A percentile compares a stretch with the other conserved stretches of the same genome.
phyloP scores from a whole-genome alignment of 2,329 filamentous ascomycete genomes.

The Exophiala phaeomuriformis region DNA sequence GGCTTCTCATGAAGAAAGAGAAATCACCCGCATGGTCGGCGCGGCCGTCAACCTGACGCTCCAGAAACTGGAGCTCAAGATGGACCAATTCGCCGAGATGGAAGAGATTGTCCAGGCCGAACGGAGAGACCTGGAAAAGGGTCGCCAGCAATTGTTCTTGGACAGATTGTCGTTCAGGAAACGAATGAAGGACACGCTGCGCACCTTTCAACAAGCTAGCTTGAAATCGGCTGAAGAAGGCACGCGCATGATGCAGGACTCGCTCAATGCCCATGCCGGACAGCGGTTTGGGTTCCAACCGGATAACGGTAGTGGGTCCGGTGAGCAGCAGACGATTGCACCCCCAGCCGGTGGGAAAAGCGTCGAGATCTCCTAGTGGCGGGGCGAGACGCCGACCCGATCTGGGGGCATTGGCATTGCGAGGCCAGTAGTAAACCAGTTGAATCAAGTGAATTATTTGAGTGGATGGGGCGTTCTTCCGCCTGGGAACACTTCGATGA shows the following conservation, averaged over 20 bases:
- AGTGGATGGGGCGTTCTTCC: no score
- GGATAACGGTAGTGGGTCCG: background rate
- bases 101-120: constrained; percentile 87
- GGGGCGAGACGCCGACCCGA: no score
- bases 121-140: constrained; percentile 83
- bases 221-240: constrained; percentile 39
- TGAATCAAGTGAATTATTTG: no score
- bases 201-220: constrained; percentile 49
- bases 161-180: constrained; percentile 86
- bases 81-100: constrained; percentile 94
- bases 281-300: constrained; percentile 17
- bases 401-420: no score
- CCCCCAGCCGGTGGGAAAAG: no score
- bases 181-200: constrained; percentile 74
- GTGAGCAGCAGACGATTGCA: no score
- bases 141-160: constrained; percentile 85
- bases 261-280: constrained; percentile 10
- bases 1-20: constrained; percentile 90
- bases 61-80: constrained; percentile 90
- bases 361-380: no score
- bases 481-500: no score
- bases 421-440: no score
- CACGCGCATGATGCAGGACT: constrained; percentile 24
- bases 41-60: constrained; percentile 89
- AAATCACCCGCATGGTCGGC: constrained; percentile 89